Conservation (phyloP, 441 rosid species). For the Populus hybrid region DNA sequence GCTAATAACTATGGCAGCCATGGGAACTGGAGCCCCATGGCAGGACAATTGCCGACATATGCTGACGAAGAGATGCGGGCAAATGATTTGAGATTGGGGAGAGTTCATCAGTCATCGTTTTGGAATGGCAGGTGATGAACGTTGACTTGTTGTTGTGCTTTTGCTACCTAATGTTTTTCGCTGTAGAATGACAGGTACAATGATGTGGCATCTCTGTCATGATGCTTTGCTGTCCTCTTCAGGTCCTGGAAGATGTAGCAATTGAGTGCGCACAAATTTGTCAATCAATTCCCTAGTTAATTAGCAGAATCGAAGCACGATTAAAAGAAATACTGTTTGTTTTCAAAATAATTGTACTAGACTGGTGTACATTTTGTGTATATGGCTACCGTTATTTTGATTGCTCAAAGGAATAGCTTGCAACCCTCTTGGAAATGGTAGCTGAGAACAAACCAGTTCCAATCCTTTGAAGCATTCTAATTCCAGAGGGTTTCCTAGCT, state of each 20-base stretch:
- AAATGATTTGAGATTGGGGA: slow-evolving; percentile 8
- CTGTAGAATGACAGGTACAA: neutral
- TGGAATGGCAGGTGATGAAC: slow-evolving; percentile 37
- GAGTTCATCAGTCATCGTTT: slow-evolving; percentile 16
- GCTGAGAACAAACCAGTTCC: slow-evolving; percentile 47
- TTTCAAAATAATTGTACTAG: neutral
- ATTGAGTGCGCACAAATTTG: neutral
- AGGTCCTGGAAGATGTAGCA: neutral
- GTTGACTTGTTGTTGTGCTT: neutral
- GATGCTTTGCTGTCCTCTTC: neutral
- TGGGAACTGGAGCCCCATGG: slow-evolving; percentile 16
- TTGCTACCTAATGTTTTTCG: neutral
- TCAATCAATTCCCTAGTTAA: neutral
- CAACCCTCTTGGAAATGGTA: slow-evolving; percentile 25
- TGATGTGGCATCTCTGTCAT: neutral
- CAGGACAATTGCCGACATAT: slow-evolving; percentile 17
- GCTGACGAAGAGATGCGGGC: slow-evolving; percentile 20
- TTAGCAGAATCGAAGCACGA: neutral
- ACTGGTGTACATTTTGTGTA: neutral
- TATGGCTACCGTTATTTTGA: no score
- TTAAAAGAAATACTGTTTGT: no score
- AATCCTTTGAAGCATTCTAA: slow-evolving; percentile 55
- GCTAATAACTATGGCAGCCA: neutral
- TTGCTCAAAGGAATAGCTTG: neutral
- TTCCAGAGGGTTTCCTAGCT: slow-evolving; percentile 44